A percentile compares a stretch with the other conserved stretches of the same genome.
Conservation (phyloP, 768 basidiomycete species). For the Mycena rebaudengoi region DNA sequence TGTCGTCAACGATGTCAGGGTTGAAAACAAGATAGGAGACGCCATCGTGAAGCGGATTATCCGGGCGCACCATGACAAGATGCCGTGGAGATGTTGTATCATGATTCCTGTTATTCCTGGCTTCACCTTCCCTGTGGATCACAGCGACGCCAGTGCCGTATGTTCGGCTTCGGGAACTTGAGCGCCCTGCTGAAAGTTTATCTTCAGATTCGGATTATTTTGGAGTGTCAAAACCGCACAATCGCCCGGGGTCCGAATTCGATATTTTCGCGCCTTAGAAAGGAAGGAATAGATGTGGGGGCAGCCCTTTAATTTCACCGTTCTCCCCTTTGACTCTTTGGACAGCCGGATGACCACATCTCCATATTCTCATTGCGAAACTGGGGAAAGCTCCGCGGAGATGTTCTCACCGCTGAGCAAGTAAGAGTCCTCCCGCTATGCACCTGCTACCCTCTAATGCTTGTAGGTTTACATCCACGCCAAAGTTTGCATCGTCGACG, state of each 20-base stretch:
- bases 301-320: background rate
- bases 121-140: conserved; percentile 92
- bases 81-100: conserved; percentile 92
- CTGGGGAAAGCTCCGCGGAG: conserved; percentile 91
- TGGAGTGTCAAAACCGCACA: conserved; percentile 94
- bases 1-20: conserved; percentile 79
- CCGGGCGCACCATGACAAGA: conserved; percentile 81
- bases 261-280: conserved; percentile 85
- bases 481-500: conserved; percentile 92
- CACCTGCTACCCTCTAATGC: background rate
- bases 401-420: conserved; percentile 88
- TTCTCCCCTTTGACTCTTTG: no score
- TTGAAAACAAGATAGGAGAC: conserved; percentile 96
- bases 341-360: conserved; percentile 92
- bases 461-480: conserved; percentile 87
- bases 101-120: conserved; percentile 93
- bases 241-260: conserved; percentile 90
- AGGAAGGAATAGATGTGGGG: conserved; percentile 88
- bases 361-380: conserved; percentile 89
- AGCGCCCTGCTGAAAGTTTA: background rate
- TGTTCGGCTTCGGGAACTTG: conserved; percentile 36
- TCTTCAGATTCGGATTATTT: conserved; percentile 85
- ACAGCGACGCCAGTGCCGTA: conserved; percentile 91
- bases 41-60: conserved; percentile 92
- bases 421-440: conserved; percentile 43